Evolutionary conservation across 768 basidiomycete species (phyloP).

Genomic region (Polyporus arcularius): DNA sequence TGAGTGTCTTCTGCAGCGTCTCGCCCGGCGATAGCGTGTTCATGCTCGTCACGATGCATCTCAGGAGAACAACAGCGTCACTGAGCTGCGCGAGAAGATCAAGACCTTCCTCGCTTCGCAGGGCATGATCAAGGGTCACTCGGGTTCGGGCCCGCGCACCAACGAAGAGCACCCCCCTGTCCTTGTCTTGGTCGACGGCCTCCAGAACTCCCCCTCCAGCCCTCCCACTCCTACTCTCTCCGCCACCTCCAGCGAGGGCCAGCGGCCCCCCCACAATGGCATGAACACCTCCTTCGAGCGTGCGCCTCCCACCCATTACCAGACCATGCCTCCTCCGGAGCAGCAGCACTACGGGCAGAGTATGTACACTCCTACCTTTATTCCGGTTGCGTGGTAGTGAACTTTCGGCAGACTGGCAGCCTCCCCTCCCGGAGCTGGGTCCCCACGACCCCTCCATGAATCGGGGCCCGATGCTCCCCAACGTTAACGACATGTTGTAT

Average conservation of each 20-base stretch:
- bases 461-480: constrained; percentile 25
- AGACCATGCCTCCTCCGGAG: constrained; percentile 24
- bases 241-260: constrained; percentile 40
- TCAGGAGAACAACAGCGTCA: constrained; percentile 70
- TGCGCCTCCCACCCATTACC: constrained; percentile 28
- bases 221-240: constrained; percentile 52
- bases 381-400: constrained; percentile 26
- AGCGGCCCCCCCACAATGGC: constrained; percentile 34
- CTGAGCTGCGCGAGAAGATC: constrained; percentile 73
- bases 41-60: constrained; percentile 15
- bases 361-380: constrained; percentile 29
- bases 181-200: constrained; percentile 50
- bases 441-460: constrained; percentile 26
- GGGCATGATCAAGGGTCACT: constrained; percentile 90
- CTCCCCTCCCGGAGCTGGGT: constrained; percentile 29
- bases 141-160: constrained; percentile 63
- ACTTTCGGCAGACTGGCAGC: constrained; percentile 30
- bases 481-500: constrained; percentile 33
- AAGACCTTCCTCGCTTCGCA: constrained; percentile 77
- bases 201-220: constrained; percentile 40
- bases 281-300: constrained; percentile 35
- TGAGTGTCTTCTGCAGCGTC: constrained; percentile 38
- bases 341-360: constrained; percentile 27
- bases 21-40: constrained; percentile 2
- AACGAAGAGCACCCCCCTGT: constrained; percentile 58